Base-by-base conservation (phyloP, 768 basidiomycete genomes). In the Austroboletus eburneus region DNA sequence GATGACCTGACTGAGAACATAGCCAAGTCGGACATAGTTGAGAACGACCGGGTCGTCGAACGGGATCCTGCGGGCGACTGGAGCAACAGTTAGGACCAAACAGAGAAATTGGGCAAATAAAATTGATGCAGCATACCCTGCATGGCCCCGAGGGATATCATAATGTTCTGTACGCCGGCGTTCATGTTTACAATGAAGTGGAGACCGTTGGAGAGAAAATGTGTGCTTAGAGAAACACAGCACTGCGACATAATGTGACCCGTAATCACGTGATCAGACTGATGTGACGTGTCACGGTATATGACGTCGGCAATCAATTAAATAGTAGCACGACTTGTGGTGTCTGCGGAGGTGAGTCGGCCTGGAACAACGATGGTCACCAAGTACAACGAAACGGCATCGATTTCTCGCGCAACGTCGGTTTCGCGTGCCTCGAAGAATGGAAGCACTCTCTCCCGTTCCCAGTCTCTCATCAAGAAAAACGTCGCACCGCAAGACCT, bases 91-190 rank as follows among this genome's bases (percentile, higher is more conserved):
- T 29, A 33, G 12, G 18, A n/a, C 4, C 45, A 12, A 54, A 17
- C 12, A 9, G 12, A 22, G 4, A 14, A 27, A 9, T 14, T 25
- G 14, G 4, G 16, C 2, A 33, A 34, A n/a, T n/a, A n/a, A n/a
- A n/a, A n/a, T n/a, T n/a, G n/a, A n/a, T n/a, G n/a, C 0, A 22
- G 59, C 74, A 40, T 45, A 91, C 91, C 48, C 64, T 96, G 94
- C 94, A 96, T 94, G 52, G 85, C 91, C 42, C 83, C 91, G 54
- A 98, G 86, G 43, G 92, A 95, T 61, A 97, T 79, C 57, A 87
- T 76, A 49, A 98, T 75, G 69, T 90, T 95, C 59, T 85, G 78
- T 24, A 91, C 70, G 41, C 81, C 83, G 27, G 85, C 67, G 73
- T 82, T 87, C 84, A 87, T 89, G 59, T 61, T 76, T 54, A 53